Conservation (phyloP, 495 filamentous ascomycete genomes). For the Annulohypoxylon moriforme region DNA sequence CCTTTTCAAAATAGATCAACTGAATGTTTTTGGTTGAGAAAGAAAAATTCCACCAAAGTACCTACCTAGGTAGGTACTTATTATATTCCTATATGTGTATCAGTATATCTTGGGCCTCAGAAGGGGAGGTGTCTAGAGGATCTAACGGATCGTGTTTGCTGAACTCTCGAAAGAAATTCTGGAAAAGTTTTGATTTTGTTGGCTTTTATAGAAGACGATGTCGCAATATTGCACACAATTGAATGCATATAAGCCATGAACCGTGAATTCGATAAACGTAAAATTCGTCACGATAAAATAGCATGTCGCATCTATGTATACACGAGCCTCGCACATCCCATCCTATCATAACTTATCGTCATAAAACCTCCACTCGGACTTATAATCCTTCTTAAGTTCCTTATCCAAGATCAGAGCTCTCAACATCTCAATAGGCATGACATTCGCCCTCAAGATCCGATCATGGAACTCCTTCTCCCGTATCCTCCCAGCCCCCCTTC, state of each 20-base stretch:
- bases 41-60: neutral
- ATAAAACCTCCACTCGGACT: conserved; percentile 49
- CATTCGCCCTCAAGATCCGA: conserved; percentile 54
- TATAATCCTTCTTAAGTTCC: conserved; percentile 49
- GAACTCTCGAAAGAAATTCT: neutral
- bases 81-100: too few species aligned
- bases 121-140: neutral
- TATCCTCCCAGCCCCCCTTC: conserved; percentile 36
- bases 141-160: neutral
- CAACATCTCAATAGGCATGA: conserved; percentile 65
- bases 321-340: neutral
- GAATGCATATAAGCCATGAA: neutral
- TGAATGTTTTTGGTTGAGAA: neutral
- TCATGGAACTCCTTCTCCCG: conserved; percentile 64
- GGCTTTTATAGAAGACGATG: neutral
- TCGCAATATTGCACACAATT: neutral
- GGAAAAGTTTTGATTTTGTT: neutral
- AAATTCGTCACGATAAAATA: neutral
- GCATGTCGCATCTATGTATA: neutral
- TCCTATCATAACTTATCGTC: conserved; percentile 27
- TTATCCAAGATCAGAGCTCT: conserved; percentile 56
- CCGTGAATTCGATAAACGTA: neutral
- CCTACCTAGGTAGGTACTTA: neutral
- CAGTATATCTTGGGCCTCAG: neutral
- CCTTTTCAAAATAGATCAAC: conserved; percentile 24